Evolutionary conservation across 164 flowering plant genomes (phyloP), one percentile per base, ranked within the genome.

Genomic region (Malania oleifera): DNA sequence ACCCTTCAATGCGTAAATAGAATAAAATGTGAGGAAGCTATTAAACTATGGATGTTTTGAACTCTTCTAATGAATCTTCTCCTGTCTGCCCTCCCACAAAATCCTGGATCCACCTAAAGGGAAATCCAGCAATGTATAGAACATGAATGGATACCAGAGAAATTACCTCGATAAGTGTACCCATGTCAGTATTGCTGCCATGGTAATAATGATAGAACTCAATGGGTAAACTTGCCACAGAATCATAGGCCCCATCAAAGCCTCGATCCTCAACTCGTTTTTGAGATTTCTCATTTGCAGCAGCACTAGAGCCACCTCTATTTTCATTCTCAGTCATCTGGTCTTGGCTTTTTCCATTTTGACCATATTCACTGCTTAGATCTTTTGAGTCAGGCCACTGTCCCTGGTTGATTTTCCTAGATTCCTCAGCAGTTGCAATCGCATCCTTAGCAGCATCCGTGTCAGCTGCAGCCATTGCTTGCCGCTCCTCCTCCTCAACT

Each of bases 401-500:
- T 52, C 52, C 73, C 49, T 70, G 64, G 22, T 56, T 60, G 37
- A 66, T 38, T 66, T 82, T 82, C 68, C 95, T 70, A 52, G 81
- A 79, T 71, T 80, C 95, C 70, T 82, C 96, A 38, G 87, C 93
- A 48, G 79, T 77, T 51, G 88, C 87, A 77, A 89, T 92, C 52
- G 96, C 96, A 65, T 83, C 91, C 67, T 77, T 87, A 28, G 92
- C 91, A 73, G 93, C 89, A 61, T 73, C 89, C 52, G 92, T 80
- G 45, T 76, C 85, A 61, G 92, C 91, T 27, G 89, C 88, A 59
- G 84, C 86, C 45, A 71, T 74, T 49, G 79, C 97, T 71, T 78
- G 89, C 47, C 85, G 89, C 75, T 93, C 99, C 79, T 93, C 99
- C 73, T 90, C 96, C 80, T 90, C 99, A 62, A 88, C 96, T 59